phyloP scores from a whole-genome alignment of 2,329 filamentous ascomycete genomes.

The Ceratocystis albifundus region DNA sequence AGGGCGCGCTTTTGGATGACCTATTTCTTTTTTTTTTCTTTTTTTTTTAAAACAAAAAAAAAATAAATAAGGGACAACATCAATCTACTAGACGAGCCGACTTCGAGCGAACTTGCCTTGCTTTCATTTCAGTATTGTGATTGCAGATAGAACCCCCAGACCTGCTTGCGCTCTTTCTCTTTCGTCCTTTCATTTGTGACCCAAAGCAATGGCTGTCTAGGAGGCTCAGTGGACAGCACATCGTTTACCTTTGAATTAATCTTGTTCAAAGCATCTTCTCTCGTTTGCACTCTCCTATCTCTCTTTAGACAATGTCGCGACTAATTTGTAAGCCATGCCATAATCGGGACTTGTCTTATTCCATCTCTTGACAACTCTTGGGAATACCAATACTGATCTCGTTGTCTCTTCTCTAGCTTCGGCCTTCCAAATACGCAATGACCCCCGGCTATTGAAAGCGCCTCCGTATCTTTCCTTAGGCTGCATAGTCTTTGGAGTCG shows the following conservation, averaged over 20 bases:
- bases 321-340: conserved; percentile 20
- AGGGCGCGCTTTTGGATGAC: not conserved
- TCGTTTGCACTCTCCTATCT: not conserved
- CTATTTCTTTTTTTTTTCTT: not conserved
- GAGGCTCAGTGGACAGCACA: not conserved
- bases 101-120: not conserved
- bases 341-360: not conserved
- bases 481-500: conserved; percentile 72
- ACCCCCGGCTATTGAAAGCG: conserved; percentile 69
- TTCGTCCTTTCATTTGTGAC: not conserved
- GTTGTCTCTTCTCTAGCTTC: conserved; percentile 35
- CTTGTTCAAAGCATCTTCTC: conserved; percentile 22
- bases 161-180: not conserved
- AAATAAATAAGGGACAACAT: not conserved
- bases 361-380: not conserved
- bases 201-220: not conserved
- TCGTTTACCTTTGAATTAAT: conserved; percentile 16
- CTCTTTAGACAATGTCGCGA: conserved; percentile 20
- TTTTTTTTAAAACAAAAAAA: not conserved
- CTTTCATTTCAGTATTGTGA: not conserved
- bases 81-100: not conserved
- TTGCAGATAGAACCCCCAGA: not conserved
- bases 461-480: conserved; percentile 80
- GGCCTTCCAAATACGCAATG: conserved; percentile 59
- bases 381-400: not conserved